These are phyloP conservation scores for Candida xyloterini DNA, from an alignment of 805 yeast genomes.

Conservation along the genomic window DNA sequence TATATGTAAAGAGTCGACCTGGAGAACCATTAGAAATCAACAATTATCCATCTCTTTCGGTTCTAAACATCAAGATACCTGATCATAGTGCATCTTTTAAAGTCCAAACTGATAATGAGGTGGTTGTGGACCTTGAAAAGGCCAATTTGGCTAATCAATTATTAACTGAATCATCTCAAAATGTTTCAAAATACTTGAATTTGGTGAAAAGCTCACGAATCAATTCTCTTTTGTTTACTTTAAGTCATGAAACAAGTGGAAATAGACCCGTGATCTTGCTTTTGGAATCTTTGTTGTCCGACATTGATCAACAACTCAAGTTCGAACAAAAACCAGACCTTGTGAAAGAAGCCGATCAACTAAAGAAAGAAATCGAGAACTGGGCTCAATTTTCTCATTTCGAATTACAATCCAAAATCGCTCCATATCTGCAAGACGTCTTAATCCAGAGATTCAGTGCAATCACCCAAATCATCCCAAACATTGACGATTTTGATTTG, in stretches of 20 bases:
- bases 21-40: slow-evolving; percentile 22
- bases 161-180: slow-evolving; percentile 24
- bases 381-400: slow-evolving; percentile 36
- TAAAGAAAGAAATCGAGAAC: slow-evolving; percentile 24
- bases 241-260: slow-evolving; percentile 31
- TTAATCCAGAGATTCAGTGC: slow-evolving; percentile 28
- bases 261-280: slow-evolving; percentile 27
- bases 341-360: slow-evolving; percentile 8
- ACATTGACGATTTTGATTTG: slow-evolving; percentile 33
- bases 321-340: slow-evolving; percentile 9
- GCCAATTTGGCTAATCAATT: slow-evolving; percentile 29
- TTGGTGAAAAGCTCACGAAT: slow-evolving; percentile 29
- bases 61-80: slow-evolving; percentile 17
- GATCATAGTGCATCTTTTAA: slow-evolving; percentile 18
- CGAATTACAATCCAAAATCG: slow-evolving; percentile 33
- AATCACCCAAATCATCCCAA: slow-evolving; percentile 30
- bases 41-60: slow-evolving; percentile 28
- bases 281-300: slow-evolving; percentile 26
- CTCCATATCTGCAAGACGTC: slow-evolving; percentile 29
- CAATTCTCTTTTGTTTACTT: slow-evolving; percentile 24
- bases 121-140: slow-evolving; percentile 26
- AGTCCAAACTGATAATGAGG: slow-evolving; percentile 7
- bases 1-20: slow-evolving; percentile 25
- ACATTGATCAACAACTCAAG: slow-evolving; percentile 19
- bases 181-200: slow-evolving; percentile 28